Percentiles rank a stretch among this genome's conserved stretches.
Evolutionary conservation across 1,139 yeast genomes (phyloP).

Genomic region (Candida gigantensis): DNA sequence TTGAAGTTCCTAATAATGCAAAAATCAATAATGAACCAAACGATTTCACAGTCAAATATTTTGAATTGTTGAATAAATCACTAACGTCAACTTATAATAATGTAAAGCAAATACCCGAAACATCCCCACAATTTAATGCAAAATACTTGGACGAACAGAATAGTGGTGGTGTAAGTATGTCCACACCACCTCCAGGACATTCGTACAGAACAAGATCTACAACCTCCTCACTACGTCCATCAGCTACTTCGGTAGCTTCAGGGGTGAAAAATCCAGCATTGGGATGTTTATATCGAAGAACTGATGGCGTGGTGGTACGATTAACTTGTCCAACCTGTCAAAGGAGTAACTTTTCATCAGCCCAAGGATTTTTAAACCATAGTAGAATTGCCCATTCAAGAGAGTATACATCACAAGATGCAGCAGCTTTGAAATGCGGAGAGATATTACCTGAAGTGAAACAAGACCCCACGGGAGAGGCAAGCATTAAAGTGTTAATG

Average conservation of each 20-base stretch:
- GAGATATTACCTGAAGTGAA: constrained; percentile 54
- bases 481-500: constrained; percentile 43
- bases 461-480: constrained; percentile 60
- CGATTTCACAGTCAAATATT: constrained; percentile 52
- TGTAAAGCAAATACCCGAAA: constrained; percentile 15
- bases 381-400: constrained; percentile 73
- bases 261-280: constrained; percentile 25
- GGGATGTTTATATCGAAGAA: constrained; percentile 66
- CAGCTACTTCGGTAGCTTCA: constrained; percentile 16
- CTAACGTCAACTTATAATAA: constrained; percentile 36
- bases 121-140: constrained; percentile 5
- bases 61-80: constrained; percentile 37
- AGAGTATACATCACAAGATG: constrained; percentile 72
- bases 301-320: constrained; percentile 71
- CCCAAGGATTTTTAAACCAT: constrained; percentile 80
- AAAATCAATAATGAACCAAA: constrained; percentile 45
- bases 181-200: constrained; percentile 19
- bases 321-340: constrained; percentile 70
- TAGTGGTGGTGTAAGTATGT: not conserved
- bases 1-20: constrained; percentile 46
- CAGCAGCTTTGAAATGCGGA: constrained; percentile 75
- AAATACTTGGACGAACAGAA: constrained; percentile 10
- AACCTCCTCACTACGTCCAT: constrained; percentile 51
- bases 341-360: constrained; percentile 70
- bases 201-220: constrained; percentile 52